These are phyloP conservation scores for Populus nigra DNA, from an alignment of 345 rosid species.

Conservation along the genomic window DNA sequence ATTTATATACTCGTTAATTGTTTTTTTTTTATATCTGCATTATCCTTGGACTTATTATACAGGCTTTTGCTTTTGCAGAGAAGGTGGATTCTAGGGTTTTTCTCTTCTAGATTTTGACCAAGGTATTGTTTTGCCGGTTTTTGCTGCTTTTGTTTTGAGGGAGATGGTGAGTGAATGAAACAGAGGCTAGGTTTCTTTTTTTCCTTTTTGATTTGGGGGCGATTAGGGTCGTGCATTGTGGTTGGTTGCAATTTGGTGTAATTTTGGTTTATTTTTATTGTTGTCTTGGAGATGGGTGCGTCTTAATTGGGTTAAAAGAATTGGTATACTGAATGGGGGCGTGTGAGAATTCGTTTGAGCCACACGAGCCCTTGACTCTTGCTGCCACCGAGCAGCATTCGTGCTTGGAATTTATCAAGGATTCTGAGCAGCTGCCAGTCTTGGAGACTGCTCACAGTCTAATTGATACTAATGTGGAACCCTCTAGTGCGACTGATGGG, in stretches of 20 bases:
- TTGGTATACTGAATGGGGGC: slow-evolving; percentile 27
- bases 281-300: slow-evolving; percentile 4
- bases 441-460: slow-evolving; percentile 17
- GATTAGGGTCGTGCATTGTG: slow-evolving; percentile 34
- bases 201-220: slow-evolving; percentile 20
- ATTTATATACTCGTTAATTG: background rate
- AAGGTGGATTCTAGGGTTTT: slow-evolving; percentile 41
- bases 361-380: slow-evolving; percentile 12
- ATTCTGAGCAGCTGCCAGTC: slow-evolving; percentile 14
- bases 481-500: slow-evolving; percentile 19
- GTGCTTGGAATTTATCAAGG: slow-evolving; percentile 18
- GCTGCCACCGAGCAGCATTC: slow-evolving; percentile 25
- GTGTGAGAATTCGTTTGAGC: slow-evolving; percentile 21
- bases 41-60: slow-evolving; percentile 17
- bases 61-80: slow-evolving; percentile 28
- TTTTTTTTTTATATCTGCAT: slow-evolving; percentile 25
- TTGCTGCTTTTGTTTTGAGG: background rate
- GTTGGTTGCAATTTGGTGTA: slow-evolving; percentile 15
- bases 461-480: slow-evolving; percentile 27
- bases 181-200: slow-evolving; percentile 15
- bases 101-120: background rate
- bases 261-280: background rate
- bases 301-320: slow-evolving; percentile 17
- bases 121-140: slow-evolving; percentile 10
- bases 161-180: background rate